phyloP scores from a whole-genome alignment of 257 asterid species.

The Capsicum chinense region DNA sequence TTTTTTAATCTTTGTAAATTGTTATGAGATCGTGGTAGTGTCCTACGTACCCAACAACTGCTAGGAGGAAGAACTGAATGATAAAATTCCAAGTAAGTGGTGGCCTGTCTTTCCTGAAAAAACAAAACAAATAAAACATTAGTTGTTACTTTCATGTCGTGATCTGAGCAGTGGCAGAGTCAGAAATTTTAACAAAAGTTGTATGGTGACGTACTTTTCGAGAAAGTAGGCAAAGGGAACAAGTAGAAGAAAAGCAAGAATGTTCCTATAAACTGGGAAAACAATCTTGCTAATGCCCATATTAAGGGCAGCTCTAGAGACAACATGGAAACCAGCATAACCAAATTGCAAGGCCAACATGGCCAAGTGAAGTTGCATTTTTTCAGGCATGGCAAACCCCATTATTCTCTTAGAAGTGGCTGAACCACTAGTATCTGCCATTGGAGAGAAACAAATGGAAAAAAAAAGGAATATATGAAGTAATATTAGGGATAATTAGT shows the following conservation, averaged over 20 bases:
- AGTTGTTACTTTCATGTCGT: too few relatives aligned
- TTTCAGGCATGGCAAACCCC: constrained; percentile 79
- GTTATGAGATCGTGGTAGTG: not conserved
- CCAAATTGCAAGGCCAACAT: constrained; percentile 95
- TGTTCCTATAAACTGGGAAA: constrained; percentile 89
- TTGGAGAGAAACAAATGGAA: constrained; percentile 21
- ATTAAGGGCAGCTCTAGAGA: constrained; percentile 90
- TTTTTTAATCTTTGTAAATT: too few relatives aligned
- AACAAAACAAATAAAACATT: constrained; percentile 3
- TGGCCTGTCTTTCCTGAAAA: constrained; percentile 90
- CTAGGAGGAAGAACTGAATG: constrained; percentile 88
- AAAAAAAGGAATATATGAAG: not conserved
- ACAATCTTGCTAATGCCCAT: constrained; percentile 99
- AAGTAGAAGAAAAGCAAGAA: constrained; percentile 88
- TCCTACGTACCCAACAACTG: constrained; percentile 85
- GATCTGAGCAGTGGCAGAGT: not conserved
- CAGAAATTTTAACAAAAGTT: not conserved
- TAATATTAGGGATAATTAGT: not conserved
- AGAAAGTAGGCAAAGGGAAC: constrained; percentile 95
- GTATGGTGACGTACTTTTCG: constrained; percentile 62
- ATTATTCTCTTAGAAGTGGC: constrained; percentile 54
- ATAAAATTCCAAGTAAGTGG: constrained; percentile 68
- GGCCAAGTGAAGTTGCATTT: constrained; percentile 76
- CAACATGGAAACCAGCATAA: constrained; percentile 96
- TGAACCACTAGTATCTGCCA: constrained; percentile 73